phyloP scores from a whole-genome alignment of 805 yeast species.

The Schwanniomyces pseudopolymorphus region DNA sequence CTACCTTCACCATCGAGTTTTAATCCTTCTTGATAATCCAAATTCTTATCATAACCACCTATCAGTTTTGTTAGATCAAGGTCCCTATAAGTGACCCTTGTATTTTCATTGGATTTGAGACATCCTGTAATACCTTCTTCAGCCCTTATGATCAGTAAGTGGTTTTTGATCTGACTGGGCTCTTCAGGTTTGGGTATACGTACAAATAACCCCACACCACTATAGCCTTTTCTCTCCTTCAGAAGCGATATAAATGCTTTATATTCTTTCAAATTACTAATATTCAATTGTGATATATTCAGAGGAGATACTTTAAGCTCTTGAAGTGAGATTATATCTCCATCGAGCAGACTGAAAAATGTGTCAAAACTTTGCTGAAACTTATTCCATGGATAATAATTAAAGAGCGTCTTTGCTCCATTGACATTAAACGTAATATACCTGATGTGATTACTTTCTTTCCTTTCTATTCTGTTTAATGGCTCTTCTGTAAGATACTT shows the following conservation, averaged over 20 bases:
- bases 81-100: constrained; percentile 12
- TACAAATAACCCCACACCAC: constrained; percentile 87
- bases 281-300: constrained; percentile 33
- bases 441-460: constrained; percentile 29
- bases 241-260: constrained; percentile 72
- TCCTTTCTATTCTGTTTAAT: constrained; percentile 8
- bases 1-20: constrained; percentile 83
- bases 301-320: constrained; percentile 63
- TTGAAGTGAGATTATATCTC: constrained; percentile 83
- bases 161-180: constrained; percentile 24
- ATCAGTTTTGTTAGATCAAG: constrained; percentile 38
- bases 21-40: constrained; percentile 35
- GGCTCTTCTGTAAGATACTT: constrained; percentile 8
- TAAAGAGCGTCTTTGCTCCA: constrained; percentile 75
- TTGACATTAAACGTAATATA: constrained; percentile 79
- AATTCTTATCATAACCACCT: constrained; percentile 65
- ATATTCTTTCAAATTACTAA: constrained; percentile 57
- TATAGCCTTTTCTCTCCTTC: constrained; percentile 69
- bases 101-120: constrained; percentile 21
- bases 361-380: constrained; percentile 36
- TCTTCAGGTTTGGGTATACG: constrained; percentile 50
- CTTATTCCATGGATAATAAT: constrained; percentile 79
- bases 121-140: constrained; percentile 92
- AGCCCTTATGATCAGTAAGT: constrained; percentile 62
- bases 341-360: constrained; percentile 55